Evolutionary conservation across 805 yeast genomes (phyloP), one percentile per base, ranked within the genome.

Genomic region (Starmerella powellii): DNA sequence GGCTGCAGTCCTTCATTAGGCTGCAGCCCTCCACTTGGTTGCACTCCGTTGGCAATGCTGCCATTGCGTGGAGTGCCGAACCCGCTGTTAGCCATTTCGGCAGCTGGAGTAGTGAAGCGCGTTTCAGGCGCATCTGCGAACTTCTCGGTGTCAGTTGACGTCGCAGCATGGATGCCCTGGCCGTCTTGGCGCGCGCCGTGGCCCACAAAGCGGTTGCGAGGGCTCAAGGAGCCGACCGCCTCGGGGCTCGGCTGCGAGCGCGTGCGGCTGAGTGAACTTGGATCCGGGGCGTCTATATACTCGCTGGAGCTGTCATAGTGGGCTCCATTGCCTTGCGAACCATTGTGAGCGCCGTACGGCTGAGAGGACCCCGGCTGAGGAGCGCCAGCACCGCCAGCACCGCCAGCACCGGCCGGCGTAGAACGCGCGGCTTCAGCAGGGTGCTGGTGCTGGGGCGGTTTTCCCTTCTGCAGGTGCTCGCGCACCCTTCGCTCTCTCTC

Each of bases 401-500:
- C n/a, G n/a, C n/a, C n/a, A n/a, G n/a, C n/a, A n/a, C n/a, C n/a
- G n/a, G n/a, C n/a, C n/a, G n/a, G n/a, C n/a, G n/a, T n/a, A n/a
- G n/a, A n/a, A n/a, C n/a, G n/a, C n/a, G n/a, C n/a, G n/a, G n/a
- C n/a, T n/a, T 19, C 15, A 15, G 21, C 8, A 15, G 21, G n/a
- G n/a, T n/a, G n/a, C n/a, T n/a, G 11, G 21, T 8, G 5, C 26
- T 19, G 15, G 18, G 32, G 23, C 12, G n/a, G n/a, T n/a, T n/a
- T n/a, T n/a, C n/a, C n/a, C 16, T 27, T 35, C 21, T 34, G 29
- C 16, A 46, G 34, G 29, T 35, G 35, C 31, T 38, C 41, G 29
- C 15, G 28, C 17, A 51, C 42, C 15, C 44, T 46, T 17, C 42
- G 38, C 34, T 38, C 45, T n/a, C 55, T 49, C 13, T 39, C 42